A percentile compares a stretch with the other conserved stretches of the same genome.
Conservation (phyloP, 768 basidiomycete genomes). For the Obba rivulosa region DNA sequence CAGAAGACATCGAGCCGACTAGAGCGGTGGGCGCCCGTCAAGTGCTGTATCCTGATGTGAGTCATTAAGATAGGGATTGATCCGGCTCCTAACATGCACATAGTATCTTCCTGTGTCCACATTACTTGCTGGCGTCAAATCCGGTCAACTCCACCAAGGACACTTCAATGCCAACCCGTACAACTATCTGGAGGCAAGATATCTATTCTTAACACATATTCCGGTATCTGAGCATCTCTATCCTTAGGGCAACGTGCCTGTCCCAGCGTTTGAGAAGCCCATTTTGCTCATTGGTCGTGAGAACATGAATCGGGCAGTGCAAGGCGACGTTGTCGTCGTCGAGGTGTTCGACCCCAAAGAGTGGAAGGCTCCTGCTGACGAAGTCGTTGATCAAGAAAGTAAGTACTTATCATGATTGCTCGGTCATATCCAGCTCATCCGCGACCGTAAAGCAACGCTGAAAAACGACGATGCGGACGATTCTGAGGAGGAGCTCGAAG, state of each 20-base stretch:
- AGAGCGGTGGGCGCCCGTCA: slow-evolving; percentile 46
- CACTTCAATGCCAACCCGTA: slow-evolving; percentile 94
- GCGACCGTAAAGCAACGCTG: slow-evolving; percentile 50
- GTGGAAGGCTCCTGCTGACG: slow-evolving; percentile 90
- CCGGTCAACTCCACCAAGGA: slow-evolving; percentile 82
- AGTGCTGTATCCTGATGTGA: slow-evolving; percentile 71
- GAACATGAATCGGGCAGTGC: slow-evolving; percentile 92
- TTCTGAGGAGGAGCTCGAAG: slow-evolving; percentile 52
- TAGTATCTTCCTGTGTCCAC: slow-evolving; percentile 77
- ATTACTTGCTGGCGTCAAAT: slow-evolving; percentile 78
- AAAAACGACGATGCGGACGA: slow-evolving; percentile 86
- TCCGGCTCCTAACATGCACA: not conserved
- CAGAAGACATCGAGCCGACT: slow-evolving; percentile 61
- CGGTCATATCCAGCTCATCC: not conserved
- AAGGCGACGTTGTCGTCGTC: slow-evolving; percentile 90
- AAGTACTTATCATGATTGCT: slow-evolving; percentile 17
- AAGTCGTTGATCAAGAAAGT: slow-evolving; percentile 94
- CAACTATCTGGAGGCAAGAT: slow-evolving; percentile 85
- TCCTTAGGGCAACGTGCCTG: slow-evolving; percentile 70
- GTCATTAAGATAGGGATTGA: no score
- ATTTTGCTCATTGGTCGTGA: slow-evolving; percentile 83
- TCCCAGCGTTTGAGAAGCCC: slow-evolving; percentile 68
- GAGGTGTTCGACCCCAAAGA: slow-evolving; percentile 82
- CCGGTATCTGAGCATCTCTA: not conserved
- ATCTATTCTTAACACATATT: not conserved